Evolutionary conservation across 495 filamentous ascomycete genomes (phyloP), one percentile per base, ranked within the genome.

Genomic region (Viridothelium virens): DNA sequence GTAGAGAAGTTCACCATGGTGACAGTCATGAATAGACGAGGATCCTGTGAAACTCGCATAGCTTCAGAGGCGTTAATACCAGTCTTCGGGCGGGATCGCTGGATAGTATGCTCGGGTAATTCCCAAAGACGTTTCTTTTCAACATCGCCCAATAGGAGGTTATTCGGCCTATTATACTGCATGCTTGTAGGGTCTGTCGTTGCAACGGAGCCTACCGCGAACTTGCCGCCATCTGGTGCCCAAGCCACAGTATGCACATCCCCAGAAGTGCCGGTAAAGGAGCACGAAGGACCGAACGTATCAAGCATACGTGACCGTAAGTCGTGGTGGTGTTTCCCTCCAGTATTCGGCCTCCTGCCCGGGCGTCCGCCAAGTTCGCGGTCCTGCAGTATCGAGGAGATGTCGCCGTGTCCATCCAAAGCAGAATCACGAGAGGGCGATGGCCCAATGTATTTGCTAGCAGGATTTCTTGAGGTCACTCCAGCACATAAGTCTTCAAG

Each of bases 101-200:
- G 76, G 11, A 88, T 80, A 31, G 84, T 82, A 71, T 96, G 92
- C 48, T 91, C 84, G 0, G 88, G 81, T 18, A 91, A 79, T 53
- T 92, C 89, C 56, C 77, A 74, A 14, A 96, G 70, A 2, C 75
- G 77, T 39, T 83, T 83, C 0, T 67, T 69, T 2, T 70, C 70
- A 3, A 84, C 73, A n/a, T 90, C 84, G 1, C 92, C 91, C 16
- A 93, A 71, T 3, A 92, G 67, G 3, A 96, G 78, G 73, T 96
- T 96, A 33, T 89, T 87, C 0, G 82, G 81, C 59, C 87, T 83
- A 70, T 96, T 96, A 75, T 96, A 96, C 63, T 91, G 87, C 78
- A 91, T 88, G 66, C 89, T 91, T 63, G 87, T 82, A 0, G 82
- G 74, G 71, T 96, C 91, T 1, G 85, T 85, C 65, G 90, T 84